These are phyloP conservation scores for Cudoniella acicularis DNA, from an alignment of 495 filamentous ascomycete genomes.

Conservation along the genomic window DNA sequence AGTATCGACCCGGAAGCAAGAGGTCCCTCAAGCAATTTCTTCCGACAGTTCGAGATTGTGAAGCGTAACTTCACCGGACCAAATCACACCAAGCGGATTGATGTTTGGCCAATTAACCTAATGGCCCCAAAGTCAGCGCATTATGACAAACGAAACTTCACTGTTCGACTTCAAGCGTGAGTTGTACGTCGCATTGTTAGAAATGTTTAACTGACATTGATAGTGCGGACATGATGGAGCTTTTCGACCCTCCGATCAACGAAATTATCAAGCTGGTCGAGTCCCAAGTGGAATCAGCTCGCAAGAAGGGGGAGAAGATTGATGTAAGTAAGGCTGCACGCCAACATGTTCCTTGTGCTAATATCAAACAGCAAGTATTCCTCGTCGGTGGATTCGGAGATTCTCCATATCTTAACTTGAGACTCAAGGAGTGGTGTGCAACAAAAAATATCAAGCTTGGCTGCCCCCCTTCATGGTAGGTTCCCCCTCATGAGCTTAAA, in stretches of 20 bases:
- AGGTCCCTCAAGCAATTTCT: slow-evolving; percentile 25
- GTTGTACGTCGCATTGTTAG: background rate
- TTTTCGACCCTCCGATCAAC: slow-evolving; percentile 26
- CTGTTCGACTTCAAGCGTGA: background rate
- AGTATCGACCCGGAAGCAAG: slow-evolving; percentile 15
- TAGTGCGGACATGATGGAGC: slow-evolving; percentile 22
- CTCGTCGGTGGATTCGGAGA: slow-evolving; percentile 31
- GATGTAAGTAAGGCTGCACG: too few species aligned
- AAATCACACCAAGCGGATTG: background rate
- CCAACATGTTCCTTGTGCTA: too few species aligned
- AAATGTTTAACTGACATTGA: background rate
- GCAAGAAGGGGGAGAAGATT: background rate
- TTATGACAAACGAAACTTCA: background rate
- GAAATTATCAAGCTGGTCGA: slow-evolving; percentile 22
- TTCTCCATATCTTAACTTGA: slow-evolving; percentile 20
- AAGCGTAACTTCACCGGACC: slow-evolving; percentile 22
- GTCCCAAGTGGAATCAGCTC: slow-evolving; percentile 13
- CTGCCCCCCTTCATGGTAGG: background rate
- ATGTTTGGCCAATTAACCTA: background rate
- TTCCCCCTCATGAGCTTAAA: too few species aligned
- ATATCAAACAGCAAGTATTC: too few species aligned
- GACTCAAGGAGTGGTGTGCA: slow-evolving; percentile 19
- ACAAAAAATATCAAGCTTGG: background rate
- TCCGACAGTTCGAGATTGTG: slow-evolving; percentile 22
- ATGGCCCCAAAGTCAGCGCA: background rate